These are phyloP conservation scores for Cucumis cinereus DNA, from an alignment of 306 rosid species.

Conservation along the genomic window DNA sequence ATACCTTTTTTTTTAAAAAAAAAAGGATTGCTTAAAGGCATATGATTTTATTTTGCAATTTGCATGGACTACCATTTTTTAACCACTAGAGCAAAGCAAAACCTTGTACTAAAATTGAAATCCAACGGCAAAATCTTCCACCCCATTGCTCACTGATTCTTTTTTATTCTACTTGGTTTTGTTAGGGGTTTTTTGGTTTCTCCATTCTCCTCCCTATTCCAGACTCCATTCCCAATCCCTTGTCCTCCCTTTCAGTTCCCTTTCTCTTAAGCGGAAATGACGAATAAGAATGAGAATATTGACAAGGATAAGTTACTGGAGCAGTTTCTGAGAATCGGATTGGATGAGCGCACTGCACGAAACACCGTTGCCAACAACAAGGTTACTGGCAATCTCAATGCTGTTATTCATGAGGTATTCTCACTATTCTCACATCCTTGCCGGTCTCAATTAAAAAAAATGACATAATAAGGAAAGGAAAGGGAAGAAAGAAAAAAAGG, in stretches of 20 bases:
- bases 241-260: background rate
- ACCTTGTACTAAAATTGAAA: background rate
- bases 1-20: no score
- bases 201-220: background rate
- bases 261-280: conserved; percentile 21
- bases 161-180: background rate
- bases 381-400: conserved; percentile 68
- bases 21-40: background rate
- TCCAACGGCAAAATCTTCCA: background rate
- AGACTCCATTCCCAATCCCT: background rate
- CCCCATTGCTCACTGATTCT: background rate
- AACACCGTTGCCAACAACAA: conserved; percentile 85
- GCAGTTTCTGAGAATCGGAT: conserved; percentile 52
- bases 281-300: conserved; percentile 33
- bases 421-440: background rate
- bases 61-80: background rate
- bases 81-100: background rate
- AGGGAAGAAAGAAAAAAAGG: no score
- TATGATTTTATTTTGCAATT: background rate
- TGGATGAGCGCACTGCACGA: conserved; percentile 78
- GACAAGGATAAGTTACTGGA: conserved; percentile 70
- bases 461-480: background rate
- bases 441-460: background rate
- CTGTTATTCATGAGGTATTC: conserved; percentile 70
- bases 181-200: background rate